Percentiles rank a stretch among this genome's conserved stretches.
These are phyloP conservation scores for Tolypocladium paradoxum DNA, from an alignment of 2,329 filamentous ascomycete genomes.

Conservation along the genomic window DNA sequence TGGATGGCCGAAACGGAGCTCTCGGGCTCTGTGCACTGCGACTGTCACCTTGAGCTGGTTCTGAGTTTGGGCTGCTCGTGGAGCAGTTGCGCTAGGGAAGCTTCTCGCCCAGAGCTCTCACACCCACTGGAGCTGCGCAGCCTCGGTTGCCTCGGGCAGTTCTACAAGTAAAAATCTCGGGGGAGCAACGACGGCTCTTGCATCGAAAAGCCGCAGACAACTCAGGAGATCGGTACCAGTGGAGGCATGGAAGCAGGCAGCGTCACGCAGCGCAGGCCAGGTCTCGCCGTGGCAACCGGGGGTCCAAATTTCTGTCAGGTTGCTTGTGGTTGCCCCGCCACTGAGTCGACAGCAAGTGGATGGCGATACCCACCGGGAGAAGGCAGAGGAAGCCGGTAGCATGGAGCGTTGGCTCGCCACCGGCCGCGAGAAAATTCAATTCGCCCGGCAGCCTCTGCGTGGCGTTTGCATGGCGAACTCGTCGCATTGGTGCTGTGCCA, in stretches of 20 bases:
- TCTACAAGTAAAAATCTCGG: too few relatives aligned
- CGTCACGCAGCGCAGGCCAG: too few relatives aligned
- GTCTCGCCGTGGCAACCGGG: not conserved
- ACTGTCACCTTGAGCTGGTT: too few relatives aligned
- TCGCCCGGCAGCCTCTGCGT: not conserved
- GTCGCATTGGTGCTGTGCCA: too few relatives aligned
- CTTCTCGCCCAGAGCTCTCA: not conserved
- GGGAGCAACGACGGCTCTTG: too few relatives aligned
- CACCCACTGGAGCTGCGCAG: too few relatives aligned
- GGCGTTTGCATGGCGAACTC: not conserved
- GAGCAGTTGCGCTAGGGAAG: not conserved
- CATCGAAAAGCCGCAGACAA: too few relatives aligned
- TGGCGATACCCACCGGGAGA: not conserved
- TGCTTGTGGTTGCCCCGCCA: not conserved
- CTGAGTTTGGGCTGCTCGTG: not conserved
- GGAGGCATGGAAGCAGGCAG: too few relatives aligned
- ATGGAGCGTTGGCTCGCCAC: slow-evolving; percentile 6
- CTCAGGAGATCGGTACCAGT: too few relatives aligned
- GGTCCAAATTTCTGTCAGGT: not conserved
- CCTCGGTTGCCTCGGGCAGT: too few relatives aligned
- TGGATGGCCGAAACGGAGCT: too few relatives aligned
- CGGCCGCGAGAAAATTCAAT: slow-evolving; percentile 5
- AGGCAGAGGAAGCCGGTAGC: not conserved
- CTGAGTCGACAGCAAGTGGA: not conserved
- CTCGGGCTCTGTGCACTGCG: too few relatives aligned